A percentile compares a stretch with the other conserved stretches of the same genome.
phyloP scores from a whole-genome alignment of 441 rosid species.

The Populus hybrid region DNA sequence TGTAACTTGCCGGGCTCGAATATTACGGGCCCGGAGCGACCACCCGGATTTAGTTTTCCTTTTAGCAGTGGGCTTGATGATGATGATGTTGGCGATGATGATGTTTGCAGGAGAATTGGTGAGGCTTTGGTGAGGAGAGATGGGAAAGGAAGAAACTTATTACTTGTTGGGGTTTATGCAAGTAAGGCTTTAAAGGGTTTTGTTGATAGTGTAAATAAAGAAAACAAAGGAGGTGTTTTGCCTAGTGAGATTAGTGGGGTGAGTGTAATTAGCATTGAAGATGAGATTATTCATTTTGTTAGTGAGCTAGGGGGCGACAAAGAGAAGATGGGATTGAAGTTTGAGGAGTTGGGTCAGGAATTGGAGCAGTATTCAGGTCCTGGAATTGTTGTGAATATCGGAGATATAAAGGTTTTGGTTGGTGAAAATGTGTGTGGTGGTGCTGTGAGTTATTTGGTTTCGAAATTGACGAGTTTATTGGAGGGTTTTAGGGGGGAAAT shows the following conservation, averaged over 20 bases:
- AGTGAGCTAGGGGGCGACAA: conserved; percentile 20
- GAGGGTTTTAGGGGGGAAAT: conserved; percentile 36
- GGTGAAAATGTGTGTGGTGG: conserved; percentile 21
- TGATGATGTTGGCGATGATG: conserved; percentile 49
- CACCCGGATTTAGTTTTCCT: conserved; percentile 30
- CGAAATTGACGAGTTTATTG: conserved; percentile 44
- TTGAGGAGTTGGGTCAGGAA: conserved; percentile 38
- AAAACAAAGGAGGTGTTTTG: conserved; percentile 34
- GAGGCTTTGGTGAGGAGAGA: conserved; percentile 42
- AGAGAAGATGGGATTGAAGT: conserved; percentile 22
- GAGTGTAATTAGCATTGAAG: conserved; percentile 41
- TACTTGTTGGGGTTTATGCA: conserved; percentile 61
- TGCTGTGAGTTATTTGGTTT: conserved; percentile 35
- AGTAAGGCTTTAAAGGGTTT: conserved; percentile 48
- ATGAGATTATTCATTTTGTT: conserved; percentile 35
- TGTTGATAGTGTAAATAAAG: conserved; percentile 34
- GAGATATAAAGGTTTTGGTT: conserved; percentile 50
- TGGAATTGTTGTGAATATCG: conserved; percentile 53
- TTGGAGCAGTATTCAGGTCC: conserved; percentile 27
- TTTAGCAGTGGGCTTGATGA: conserved; percentile 26
- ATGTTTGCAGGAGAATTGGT: conserved; percentile 44
- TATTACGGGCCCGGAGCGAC: conserved; percentile 24
- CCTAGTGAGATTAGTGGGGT: conserved; percentile 41
- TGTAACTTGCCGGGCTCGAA: conserved; percentile 46
- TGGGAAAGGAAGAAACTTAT: conserved; percentile 46